Conservation (phyloP, 352 stramenopile species). For the Sclerospora graminicola region DNA sequence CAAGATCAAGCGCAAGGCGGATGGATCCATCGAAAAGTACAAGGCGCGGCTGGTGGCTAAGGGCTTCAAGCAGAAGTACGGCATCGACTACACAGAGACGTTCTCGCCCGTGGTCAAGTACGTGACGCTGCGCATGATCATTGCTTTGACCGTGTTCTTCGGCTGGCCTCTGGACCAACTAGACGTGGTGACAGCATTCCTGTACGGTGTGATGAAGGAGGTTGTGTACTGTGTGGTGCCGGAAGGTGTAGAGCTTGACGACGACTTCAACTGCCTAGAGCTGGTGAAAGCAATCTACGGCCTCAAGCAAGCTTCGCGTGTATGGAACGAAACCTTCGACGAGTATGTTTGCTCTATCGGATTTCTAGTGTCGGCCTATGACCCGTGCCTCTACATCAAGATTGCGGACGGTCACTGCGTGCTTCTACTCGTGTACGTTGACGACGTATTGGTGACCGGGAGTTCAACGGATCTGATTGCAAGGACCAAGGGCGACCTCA, state of each 20-base stretch:
- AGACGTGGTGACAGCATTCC: conserved; percentile 6
- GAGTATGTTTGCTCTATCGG: background rate
- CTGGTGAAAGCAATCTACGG: conserved; percentile 6
- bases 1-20: conserved; percentile 26
- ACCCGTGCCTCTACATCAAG: conserved; percentile 12
- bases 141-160: background rate
- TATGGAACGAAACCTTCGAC: conserved; percentile 7
- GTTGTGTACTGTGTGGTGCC: background rate
- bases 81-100: conserved; percentile 20
- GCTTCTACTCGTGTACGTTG: conserved; percentile 9
- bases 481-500: conserved; percentile 13
- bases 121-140: background rate
- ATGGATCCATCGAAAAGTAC: conserved; percentile 32
- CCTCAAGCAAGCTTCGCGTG: conserved; percentile 4
- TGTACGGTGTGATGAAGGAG: conserved; percentile 6
- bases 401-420: conserved; percentile 5
- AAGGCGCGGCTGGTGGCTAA: conserved; percentile 1
- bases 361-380: background rate
- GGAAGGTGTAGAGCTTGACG: background rate
- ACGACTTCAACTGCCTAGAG: conserved; percentile 1
- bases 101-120: background rate
- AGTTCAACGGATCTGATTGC: conserved; percentile 7
- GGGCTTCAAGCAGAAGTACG: conserved; percentile 18
- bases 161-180: conserved; percentile 3
- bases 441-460: conserved; percentile 9